These are phyloP conservation scores for Apiospora koreana DNA, from an alignment of 2,329 filamentous ascomycete species.

Conservation along the genomic window DNA sequence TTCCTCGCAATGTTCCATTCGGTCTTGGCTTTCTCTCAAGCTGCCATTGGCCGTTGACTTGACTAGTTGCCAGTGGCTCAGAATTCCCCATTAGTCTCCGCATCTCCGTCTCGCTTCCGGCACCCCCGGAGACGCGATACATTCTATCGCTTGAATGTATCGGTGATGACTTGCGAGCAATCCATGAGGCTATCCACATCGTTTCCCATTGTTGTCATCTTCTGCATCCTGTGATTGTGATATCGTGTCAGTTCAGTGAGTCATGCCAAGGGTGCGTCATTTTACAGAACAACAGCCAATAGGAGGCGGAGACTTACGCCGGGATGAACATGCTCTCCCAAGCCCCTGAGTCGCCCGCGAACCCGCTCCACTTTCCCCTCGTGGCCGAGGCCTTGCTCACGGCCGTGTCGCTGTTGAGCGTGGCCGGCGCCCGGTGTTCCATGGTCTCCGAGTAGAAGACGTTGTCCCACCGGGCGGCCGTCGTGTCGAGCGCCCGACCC, in stretches of 20 bases:
- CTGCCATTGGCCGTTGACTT: not conserved
- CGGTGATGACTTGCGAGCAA: constrained; percentile 28
- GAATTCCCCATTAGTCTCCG: not conserved
- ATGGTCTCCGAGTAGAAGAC: constrained; percentile 47
- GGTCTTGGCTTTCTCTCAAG: not conserved
- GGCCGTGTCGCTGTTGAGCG: constrained; percentile 26
- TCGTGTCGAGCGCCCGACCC: constrained; percentile 46
- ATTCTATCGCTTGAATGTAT: not conserved
- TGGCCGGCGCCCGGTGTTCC: constrained; percentile 23
- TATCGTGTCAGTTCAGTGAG: not conserved
- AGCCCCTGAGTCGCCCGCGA: constrained; percentile 21
- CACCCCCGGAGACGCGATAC: not conserved
- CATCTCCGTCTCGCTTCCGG: not conserved
- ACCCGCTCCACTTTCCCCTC: constrained; percentile 24
- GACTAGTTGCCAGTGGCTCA: not conserved
- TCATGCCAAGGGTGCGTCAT: not conserved
- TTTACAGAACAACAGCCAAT: not conserved
- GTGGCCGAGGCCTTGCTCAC: constrained; percentile 27
- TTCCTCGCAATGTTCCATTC: not conserved
- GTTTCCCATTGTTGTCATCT: constrained; percentile 26
- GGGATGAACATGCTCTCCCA: constrained; percentile 28
- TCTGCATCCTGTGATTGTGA: constrained; percentile 26
- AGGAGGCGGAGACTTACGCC: constrained; percentile 24
- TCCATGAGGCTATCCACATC: constrained; percentile 25
- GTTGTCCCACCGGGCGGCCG: constrained; percentile 51